These are phyloP conservation scores for Didymella keratinophila DNA, from an alignment of 2,329 filamentous ascomycete species.

Conservation along the genomic window DNA sequence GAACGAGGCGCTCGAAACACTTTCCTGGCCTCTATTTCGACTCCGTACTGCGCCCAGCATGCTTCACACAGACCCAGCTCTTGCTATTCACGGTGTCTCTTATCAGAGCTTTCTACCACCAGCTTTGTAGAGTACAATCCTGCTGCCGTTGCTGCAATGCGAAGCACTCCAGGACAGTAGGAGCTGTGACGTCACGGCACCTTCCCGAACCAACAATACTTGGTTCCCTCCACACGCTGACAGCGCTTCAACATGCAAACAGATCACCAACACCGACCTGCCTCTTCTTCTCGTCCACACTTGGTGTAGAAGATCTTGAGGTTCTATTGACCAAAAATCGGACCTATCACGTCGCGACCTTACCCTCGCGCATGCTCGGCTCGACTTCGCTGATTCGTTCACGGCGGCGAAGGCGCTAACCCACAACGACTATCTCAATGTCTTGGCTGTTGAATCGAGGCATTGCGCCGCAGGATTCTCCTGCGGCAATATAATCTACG, in stretches of 20 bases:
- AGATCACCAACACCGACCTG: not conserved
- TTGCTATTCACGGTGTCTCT: not conserved
- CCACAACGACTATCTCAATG: conserved; percentile 7
- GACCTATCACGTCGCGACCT: conserved; percentile 11
- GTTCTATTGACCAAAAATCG: not conserved
- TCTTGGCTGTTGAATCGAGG: conserved; percentile 10
- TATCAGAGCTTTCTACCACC: not conserved
- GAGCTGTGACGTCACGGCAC: not conserved
- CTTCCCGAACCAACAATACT: not conserved
- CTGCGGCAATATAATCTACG: conserved; percentile 11
- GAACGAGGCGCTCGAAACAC: not conserved
- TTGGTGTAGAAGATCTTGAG: not conserved
- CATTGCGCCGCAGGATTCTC: conserved; percentile 4
- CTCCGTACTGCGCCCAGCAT: not conserved
- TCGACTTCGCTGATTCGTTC: conserved; percentile 10
- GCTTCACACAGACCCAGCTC: not conserved
- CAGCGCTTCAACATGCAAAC: not conserved
- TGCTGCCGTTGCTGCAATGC: not conserved
- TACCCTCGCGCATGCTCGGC: conserved; percentile 7
- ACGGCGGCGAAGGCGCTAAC: conserved; percentile 6
- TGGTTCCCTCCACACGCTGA: not conserved
- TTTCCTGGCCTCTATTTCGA: not conserved
- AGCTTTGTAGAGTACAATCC: not conserved
- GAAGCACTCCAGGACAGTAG: not conserved
- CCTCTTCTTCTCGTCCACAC: not conserved